Evolutionary conservation across 805 yeast genomes (phyloP).

Genomic region (Starmerella vitae): DNA sequence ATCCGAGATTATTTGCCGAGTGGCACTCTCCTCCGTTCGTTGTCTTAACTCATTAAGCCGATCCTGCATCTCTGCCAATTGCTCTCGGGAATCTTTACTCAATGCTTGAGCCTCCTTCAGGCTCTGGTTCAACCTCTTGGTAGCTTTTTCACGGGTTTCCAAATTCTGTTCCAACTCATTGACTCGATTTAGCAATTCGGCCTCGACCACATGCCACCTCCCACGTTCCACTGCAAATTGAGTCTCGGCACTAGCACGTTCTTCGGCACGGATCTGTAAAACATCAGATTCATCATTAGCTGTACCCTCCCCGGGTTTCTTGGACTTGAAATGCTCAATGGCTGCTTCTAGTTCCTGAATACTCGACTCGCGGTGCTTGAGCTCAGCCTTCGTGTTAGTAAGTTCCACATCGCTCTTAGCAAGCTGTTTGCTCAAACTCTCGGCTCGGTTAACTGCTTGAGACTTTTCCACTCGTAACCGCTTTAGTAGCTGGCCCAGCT

Average conservation of each 20-base stretch:
- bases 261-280: neutral
- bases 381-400: constrained; percentile 28
- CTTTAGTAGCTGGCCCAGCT: constrained; percentile 52
- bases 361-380: constrained; percentile 28
- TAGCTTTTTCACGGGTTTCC: constrained; percentile 1
- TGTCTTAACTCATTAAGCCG: constrained; percentile 3
- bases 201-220: constrained; percentile 73
- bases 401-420: constrained; percentile 2
- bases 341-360: constrained; percentile 29
- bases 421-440: neutral
- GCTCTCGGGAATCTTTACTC: constrained; percentile 8
- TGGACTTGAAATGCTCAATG: constrained; percentile 47
- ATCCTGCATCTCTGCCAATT: constrained; percentile 7
- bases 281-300: neutral
- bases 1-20: neutral
- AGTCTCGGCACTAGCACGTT: neutral
- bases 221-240: constrained; percentile 29
- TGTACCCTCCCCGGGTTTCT: neutral
- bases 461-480: constrained; percentile 39
- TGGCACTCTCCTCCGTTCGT: neutral
- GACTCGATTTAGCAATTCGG: constrained; percentile 40
- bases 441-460: constrained; percentile 27
- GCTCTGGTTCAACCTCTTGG: constrained; percentile 6
- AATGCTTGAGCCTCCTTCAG: constrained; percentile 11
- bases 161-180: constrained; percentile 21